Evolutionary conservation across 1,139 yeast genomes (phyloP), one percentile per base, ranked within the genome.

Genomic region (Yamadazyma diddensiae): DNA sequence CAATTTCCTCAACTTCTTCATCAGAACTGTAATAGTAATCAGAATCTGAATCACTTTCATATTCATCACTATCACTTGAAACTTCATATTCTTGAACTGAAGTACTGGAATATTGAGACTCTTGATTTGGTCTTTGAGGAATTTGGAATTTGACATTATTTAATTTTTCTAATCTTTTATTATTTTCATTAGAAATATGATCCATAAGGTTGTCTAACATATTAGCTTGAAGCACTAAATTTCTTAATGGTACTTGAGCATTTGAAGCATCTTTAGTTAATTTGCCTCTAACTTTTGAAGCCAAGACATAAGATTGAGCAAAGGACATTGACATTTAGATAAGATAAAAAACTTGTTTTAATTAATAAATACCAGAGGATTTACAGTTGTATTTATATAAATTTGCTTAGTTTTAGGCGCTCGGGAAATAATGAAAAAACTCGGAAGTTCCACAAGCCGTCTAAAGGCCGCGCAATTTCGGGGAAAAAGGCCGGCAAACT

Each of bases 181-280:
- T 53, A 15, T 62, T 55, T 45, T 61, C 70, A 8, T 47, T 49
- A 10, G 59, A 45, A 21, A 68, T 65, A 40, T 58, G 58, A 47
- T 78, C 88, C 77, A 83, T 79, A 28, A 84, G 53, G 42, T 68
- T 68, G 50, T 84, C 94, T 38, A 84, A 66, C 64, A 84, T 62
- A 55, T 83, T 84, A 13, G 94, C 92, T 56, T 84, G 94, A 21
- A 79, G 71, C 3, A 84, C 90, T 29, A 84, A 66, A 30, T 68
- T 60, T 38, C 87, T 67, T 34, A 84, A 64, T 39, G 78, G 63
- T 26, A 81, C 75, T 44, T 79, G 83, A 6, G 74, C 72, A 41
- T 71, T 70, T 21, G 73, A 53, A 3, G 90, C 90, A 52, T 82
- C 88, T 37, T 58, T 68, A 24, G 86, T 76, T 22, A 84, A 71